phyloP scores from a whole-genome alignment of 2,329 filamentous ascomycete genomes.

The Alternaria sp. region DNA sequence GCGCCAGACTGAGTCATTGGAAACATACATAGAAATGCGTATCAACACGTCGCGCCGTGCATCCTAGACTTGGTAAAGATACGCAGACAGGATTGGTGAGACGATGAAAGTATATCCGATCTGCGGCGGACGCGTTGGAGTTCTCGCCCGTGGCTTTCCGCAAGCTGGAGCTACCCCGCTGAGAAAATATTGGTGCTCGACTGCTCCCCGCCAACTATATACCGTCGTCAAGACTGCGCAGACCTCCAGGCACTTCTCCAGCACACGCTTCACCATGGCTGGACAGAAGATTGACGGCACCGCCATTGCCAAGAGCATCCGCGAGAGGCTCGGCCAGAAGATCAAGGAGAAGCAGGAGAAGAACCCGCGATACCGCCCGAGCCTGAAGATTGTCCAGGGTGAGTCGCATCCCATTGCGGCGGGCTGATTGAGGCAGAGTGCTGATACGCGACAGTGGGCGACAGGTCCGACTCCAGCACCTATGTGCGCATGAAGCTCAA shows the following conservation, averaged over 20 bases:
- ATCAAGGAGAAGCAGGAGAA: conserved; percentile 80
- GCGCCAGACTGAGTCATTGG: conserved; percentile 26
- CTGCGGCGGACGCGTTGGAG: conserved; percentile 36
- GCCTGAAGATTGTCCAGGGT: conserved; percentile 95
- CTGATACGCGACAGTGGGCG: conserved; percentile 69
- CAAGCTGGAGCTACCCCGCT: conserved; percentile 41
- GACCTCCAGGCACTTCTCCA: conserved; percentile 52
- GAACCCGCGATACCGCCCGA: conserved; percentile 88
- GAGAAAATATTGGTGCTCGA: conserved; percentile 33
- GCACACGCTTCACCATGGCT: conserved; percentile 71
- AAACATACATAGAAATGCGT: conserved; percentile 15
- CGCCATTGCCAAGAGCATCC: conserved; percentile 89
- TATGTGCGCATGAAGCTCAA: conserved; percentile 99
- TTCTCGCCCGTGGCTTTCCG: conserved; percentile 37
- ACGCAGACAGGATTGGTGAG: conserved; percentile 24
- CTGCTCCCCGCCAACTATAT: conserved; percentile 25
- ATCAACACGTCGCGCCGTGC: conserved; percentile 20
- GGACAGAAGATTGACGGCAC: conserved; percentile 95
- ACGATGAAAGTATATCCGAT: conserved; percentile 40
- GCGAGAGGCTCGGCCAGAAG: conserved; percentile 78
- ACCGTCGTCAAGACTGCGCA: conserved; percentile 17
- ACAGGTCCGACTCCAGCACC: conserved; percentile 90
- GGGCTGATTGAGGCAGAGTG: background rate
- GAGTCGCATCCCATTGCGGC: conserved; percentile 37
- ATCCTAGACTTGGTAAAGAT: conserved; percentile 35